These are phyloP conservation scores for Schizosaccharomyces lindneri DNA, from an alignment of 805 yeast species.

Conservation along the genomic window DNA sequence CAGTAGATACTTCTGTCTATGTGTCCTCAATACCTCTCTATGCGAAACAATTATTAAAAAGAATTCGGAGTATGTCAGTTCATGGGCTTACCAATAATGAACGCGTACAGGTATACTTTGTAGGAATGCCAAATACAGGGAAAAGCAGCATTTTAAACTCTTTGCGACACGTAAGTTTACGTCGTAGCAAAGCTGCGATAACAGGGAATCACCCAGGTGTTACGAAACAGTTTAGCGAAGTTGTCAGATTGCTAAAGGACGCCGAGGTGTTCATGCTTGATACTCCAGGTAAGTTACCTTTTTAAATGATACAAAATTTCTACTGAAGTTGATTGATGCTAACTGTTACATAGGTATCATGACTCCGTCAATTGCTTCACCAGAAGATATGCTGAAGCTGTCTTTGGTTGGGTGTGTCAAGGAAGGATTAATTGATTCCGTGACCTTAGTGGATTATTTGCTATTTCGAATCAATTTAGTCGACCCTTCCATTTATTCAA, in stretches of 20 bases:
- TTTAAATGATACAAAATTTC: background rate
- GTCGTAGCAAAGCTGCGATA: slow-evolving; percentile 38
- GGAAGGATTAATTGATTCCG: slow-evolving; percentile 48
- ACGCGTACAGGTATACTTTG: slow-evolving; percentile 42
- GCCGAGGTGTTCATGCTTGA: slow-evolving; percentile 57
- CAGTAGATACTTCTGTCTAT: background rate
- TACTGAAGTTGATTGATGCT: background rate
- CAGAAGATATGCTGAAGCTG: slow-evolving; percentile 49
- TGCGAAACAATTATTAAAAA: background rate
- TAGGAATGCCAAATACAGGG: slow-evolving; percentile 97
- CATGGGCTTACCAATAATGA: background rate
- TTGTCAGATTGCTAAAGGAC: slow-evolving; percentile 33
- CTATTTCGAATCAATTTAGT: slow-evolving; percentile 38
- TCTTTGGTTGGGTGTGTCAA: slow-evolving; percentile 56
- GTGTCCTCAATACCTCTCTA: background rate
- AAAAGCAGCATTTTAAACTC: slow-evolving; percentile 70
- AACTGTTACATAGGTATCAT: slow-evolving; percentile 21
- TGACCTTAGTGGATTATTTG: slow-evolving; percentile 64
- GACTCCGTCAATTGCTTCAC: slow-evolving; percentile 40
- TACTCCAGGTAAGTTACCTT: slow-evolving; percentile 42
- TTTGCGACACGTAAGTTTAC: slow-evolving; percentile 25
- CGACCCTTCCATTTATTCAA: background rate
- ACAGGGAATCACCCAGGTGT: slow-evolving; percentile 85
- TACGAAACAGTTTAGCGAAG: slow-evolving; percentile 53
- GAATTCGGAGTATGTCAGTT: slow-evolving; percentile 17